Evolutionary conservation across 768 basidiomycete species (phyloP).

Genomic region (Cubamyces lactineus): DNA sequence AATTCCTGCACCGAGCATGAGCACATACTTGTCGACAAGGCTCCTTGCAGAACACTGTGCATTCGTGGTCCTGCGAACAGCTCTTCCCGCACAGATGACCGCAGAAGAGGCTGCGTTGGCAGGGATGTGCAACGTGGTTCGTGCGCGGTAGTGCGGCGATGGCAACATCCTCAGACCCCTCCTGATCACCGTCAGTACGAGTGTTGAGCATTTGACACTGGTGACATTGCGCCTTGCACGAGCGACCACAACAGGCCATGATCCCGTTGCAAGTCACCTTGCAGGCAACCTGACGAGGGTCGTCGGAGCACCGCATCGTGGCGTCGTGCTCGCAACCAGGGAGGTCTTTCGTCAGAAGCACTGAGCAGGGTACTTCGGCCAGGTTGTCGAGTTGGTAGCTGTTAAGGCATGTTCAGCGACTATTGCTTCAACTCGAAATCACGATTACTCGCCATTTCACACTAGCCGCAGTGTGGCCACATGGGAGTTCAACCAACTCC

Average conservation of each 20-base stretch:
- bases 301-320: conserved; percentile 49
- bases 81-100: conserved; percentile 52
- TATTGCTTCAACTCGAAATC: neutral
- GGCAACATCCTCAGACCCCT: neutral
- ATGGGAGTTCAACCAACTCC: conserved; percentile 52
- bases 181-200: neutral
- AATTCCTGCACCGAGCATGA: conserved; percentile 51
- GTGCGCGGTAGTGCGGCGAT: neutral
- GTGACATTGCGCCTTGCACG: conserved; percentile 52
- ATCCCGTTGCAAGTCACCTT: conserved; percentile 42
- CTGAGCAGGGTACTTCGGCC: conserved; percentile 46
- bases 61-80: conserved; percentile 56
- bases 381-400: conserved; percentile 54
- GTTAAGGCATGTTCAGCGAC: neutral
- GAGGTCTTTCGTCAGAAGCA: conserved; percentile 47
- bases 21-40: conserved; percentile 57
- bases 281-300: conserved; percentile 47
- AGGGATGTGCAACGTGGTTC: conserved; percentile 46
- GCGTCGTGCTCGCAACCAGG: conserved; percentile 58
- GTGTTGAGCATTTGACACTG: conserved; percentile 46
- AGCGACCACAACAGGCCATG: conserved; percentile 57
- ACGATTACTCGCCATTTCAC: conserved; percentile 51
- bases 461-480: conserved; percentile 50
- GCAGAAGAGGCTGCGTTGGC: conserved; percentile 57
- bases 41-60: conserved; percentile 48